Base-by-base conservation (phyloP, 441 rosid species). In the Pelargonium exstipulatum region DNA sequence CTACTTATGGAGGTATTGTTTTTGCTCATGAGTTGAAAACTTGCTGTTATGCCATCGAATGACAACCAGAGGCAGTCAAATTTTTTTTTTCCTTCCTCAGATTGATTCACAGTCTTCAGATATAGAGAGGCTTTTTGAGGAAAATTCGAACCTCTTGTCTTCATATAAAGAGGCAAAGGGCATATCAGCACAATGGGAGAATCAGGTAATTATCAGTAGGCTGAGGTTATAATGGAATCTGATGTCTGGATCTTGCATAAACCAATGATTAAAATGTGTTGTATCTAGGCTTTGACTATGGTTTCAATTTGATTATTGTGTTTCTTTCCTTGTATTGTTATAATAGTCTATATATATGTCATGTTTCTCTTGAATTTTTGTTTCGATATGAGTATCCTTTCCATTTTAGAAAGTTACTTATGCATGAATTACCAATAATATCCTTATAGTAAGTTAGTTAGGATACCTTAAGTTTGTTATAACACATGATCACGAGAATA, bases 91-190 rank as follows among this genome's bases (percentile, higher is more conserved):
- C 40, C 62, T 9, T 66, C 71, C 67, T 45, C 88, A 93, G 97
- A 86, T 91, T 83, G 99, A 94, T 82, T 86, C 81, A 75, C 99
- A 90, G 80, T 92, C 99, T 76, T 86, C 95, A 60, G 99, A 92
- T 84, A 92, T 92, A 73, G 98, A 95, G 87, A 88, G 68, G 74
- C 96, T 95, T 53, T 95, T 91, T 70, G 97, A 95, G 79, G 96
- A 91, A 73, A 92, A 95, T 74, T 86, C 95, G 0, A 85, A 74
- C 73, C 83, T 92, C 57, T 77, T 85, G 2, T 79, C 87, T 49
- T 87, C 95, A 29, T 83, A 84, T 83, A 83, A 88, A 78, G 98
- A 92, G 78, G 90, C 95, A 71, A 74, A 73, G 74, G 72, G 68
- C 79, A 67, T 76, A 55, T 90, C 92, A 37, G 88, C 69, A 64